Conservation (phyloP, 257 asterid genomes). For the Nicotiana attenuata region DNA sequence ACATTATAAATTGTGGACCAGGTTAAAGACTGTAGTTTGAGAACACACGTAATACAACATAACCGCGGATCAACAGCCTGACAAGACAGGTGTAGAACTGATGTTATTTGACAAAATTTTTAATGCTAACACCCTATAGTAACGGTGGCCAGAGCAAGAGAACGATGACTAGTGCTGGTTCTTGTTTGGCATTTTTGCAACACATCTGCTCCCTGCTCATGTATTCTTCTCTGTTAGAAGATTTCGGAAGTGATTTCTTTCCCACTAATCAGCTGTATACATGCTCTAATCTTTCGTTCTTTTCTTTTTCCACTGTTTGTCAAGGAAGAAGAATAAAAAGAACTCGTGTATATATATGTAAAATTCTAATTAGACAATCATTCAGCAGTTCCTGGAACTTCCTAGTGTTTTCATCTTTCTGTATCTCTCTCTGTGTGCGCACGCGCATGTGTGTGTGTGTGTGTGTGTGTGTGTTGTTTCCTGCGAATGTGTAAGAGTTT, state of each 20-base stretch:
- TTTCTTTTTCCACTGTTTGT: slow-evolving; percentile 13
- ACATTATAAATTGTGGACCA: slow-evolving; percentile 20
- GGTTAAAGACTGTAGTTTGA: slow-evolving; percentile 79
- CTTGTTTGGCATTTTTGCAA: slow-evolving; percentile 36
- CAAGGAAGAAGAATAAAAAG: slow-evolving; percentile 27
- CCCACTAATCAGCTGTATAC: slow-evolving; percentile 48
- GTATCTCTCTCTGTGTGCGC: neutral
- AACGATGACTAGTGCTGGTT: slow-evolving; percentile 34
- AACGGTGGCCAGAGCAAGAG: slow-evolving; percentile 14
- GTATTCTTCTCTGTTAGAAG: slow-evolving; percentile 30
- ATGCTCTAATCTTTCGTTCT: slow-evolving; percentile 12
- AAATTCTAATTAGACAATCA: slow-evolving; percentile 25
- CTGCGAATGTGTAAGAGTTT: no score
- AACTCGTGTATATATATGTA: slow-evolving; percentile 42
- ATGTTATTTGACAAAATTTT: slow-evolving; percentile 32
- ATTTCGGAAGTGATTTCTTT: slow-evolving; percentile 36
- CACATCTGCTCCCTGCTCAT: slow-evolving; percentile 20
- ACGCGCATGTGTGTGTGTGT: no score
- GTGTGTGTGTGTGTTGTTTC: no score
- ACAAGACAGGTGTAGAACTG: slow-evolving; percentile 42
- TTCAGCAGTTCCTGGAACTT: slow-evolving; percentile 14
- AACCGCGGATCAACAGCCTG: slow-evolving; percentile 52
- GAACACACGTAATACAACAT: slow-evolving; percentile 73
- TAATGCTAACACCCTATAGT: slow-evolving; percentile 41
- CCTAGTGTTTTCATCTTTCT: neutral